These are phyloP conservation scores for Flammula alnicola DNA, from an alignment of 1,284 basidiomycete genomes.

Conservation along the genomic window DNA sequence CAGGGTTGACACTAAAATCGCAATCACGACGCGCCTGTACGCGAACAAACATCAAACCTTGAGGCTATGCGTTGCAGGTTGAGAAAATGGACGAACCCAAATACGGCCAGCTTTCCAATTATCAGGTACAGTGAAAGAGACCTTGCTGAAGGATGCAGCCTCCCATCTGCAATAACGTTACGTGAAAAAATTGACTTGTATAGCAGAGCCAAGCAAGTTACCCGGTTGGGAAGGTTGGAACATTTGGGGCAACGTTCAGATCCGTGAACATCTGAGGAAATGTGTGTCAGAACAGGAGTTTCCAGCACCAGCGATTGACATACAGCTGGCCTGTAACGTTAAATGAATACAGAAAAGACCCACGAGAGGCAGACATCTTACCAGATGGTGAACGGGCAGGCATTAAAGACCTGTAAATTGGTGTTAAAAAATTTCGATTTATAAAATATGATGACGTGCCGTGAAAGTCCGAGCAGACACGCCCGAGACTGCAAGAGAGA, in stretches of 20 bases:
- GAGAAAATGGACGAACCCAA: slow-evolving; percentile 38
- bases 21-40: slow-evolving; percentile 50
- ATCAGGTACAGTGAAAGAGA: slow-evolving; percentile 48
- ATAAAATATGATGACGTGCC: slow-evolving; percentile 18
- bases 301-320: slow-evolving; percentile 18
- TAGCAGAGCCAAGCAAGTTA: slow-evolving; percentile 17
- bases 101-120: slow-evolving; percentile 56
- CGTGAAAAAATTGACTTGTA: slow-evolving; percentile 1
- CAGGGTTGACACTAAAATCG: slow-evolving; percentile 49
- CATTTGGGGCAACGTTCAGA: slow-evolving; percentile 38
- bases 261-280: slow-evolving; percentile 44
- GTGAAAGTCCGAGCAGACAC: slow-evolving; percentile 37
- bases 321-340: slow-evolving; percentile 41
- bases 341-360: neutral
- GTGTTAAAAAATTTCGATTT: slow-evolving; percentile 28
- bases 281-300: neutral
- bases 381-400: slow-evolving; percentile 51
- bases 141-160: slow-evolving; percentile 39
- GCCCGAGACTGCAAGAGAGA: slow-evolving; percentile 30
- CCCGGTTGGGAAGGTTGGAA: slow-evolving; percentile 42
- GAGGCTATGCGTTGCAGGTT: neutral
- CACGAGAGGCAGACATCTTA: slow-evolving; percentile 22
- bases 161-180: slow-evolving; percentile 42
- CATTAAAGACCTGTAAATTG: slow-evolving; percentile 42
- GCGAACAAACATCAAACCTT: neutral